phyloP scores from a whole-genome alignment of 257 asterid genomes.

The Solanum dulcamara region DNA sequence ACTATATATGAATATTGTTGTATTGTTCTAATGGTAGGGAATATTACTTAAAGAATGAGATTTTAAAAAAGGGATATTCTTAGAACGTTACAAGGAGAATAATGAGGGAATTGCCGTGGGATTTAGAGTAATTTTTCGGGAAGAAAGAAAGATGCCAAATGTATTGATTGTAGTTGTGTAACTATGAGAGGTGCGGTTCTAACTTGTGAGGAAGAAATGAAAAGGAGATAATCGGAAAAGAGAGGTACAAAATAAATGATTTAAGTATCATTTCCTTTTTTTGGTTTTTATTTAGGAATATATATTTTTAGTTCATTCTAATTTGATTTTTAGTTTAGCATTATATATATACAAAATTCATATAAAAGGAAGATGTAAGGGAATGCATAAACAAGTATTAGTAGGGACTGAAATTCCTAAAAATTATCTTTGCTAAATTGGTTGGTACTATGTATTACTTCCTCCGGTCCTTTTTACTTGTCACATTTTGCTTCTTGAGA shows the following conservation, averaged over 20 bases:
- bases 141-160: background rate
- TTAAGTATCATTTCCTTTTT: background rate
- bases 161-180: background rate
- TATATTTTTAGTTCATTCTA: background rate
- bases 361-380: background rate
- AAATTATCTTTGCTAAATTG: background rate
- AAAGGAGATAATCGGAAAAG: background rate
- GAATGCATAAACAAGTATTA: background rate
- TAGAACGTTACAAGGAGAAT: background rate
- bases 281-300: background rate
- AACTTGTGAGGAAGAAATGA: background rate
- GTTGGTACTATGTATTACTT: background rate
- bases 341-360: background rate
- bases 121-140: background rate
- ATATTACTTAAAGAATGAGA: background rate
- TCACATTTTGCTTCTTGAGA: background rate
- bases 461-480: background rate
- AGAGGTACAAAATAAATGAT: background rate
- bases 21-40: background rate
- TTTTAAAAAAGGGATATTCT: background rate
- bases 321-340: background rate
- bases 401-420: background rate
- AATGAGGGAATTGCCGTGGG: background rate
- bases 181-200: background rate
- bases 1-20: background rate